Conservation (phyloP, 192 early-diverging fungal genomes). For the Piromyces sp. region DNA sequence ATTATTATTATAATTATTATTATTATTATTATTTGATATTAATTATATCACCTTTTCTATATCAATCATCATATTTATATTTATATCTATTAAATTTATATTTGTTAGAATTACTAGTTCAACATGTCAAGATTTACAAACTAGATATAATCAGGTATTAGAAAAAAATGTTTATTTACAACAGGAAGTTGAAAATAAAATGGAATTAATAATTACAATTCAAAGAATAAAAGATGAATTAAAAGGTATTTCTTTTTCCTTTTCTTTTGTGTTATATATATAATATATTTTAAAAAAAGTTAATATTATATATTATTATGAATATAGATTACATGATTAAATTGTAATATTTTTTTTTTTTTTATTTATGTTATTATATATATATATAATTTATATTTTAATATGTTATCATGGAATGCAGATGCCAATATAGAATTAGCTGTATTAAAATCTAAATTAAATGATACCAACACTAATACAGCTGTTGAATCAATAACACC, state of each 20-base stretch:
- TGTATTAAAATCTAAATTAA: background rate
- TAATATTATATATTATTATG: background rate
- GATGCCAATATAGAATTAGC: background rate
- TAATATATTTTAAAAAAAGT: no score
- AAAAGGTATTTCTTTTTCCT: background rate
- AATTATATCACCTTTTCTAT: no score
- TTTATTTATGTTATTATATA: no score
- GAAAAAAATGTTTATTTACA: background rate
- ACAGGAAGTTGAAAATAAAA: background rate
- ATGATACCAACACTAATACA: background rate
- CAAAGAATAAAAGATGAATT: background rate
- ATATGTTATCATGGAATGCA: background rate
- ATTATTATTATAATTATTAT: no score
- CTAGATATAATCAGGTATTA: background rate
- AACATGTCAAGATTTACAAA: background rate
- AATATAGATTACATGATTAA: no score
- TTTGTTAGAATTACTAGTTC: background rate
- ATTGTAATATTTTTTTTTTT: no score
- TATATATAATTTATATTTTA: no score
- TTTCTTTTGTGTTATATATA: no score
- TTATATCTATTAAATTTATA: no score
- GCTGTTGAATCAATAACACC: background rate
- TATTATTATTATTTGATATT: no score
- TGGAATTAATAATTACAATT: background rate
- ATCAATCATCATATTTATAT: no score